A percentile compares a stretch with the other conserved stretches of the same genome.
Evolutionary conservation across 73 alveolate species (phyloP).

Genomic region (Paramecium sonneborni): DNA sequence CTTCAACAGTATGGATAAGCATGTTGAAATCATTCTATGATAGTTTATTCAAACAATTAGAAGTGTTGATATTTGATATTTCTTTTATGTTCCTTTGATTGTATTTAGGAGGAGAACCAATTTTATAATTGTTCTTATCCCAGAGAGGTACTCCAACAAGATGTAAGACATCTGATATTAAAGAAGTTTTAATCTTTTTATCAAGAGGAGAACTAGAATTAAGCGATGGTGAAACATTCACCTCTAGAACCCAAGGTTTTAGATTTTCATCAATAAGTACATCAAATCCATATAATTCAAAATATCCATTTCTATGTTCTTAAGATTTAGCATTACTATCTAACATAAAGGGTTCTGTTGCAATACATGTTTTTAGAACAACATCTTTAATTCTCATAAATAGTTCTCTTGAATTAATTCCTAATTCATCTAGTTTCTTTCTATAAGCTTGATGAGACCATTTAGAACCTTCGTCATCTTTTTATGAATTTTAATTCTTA

Average conservation of each 20-base stretch:
- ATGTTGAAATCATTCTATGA: slow-evolving; percentile 32
- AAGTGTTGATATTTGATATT: not conserved
- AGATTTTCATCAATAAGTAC: slow-evolving; percentile 84
- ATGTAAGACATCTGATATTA: slow-evolving; percentile 83
- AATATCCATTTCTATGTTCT: slow-evolving; percentile 76
- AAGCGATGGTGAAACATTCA: slow-evolving; percentile 92
- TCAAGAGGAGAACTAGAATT: slow-evolving; percentile 90
- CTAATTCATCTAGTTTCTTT: slow-evolving; percentile 69
- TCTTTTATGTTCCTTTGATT: slow-evolving; percentile 52
- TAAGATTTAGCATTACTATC: slow-evolving; percentile 58
- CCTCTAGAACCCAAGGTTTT: slow-evolving; percentile 95
- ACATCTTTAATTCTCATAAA: slow-evolving; percentile 81
- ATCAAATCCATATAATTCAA: slow-evolving; percentile 96
- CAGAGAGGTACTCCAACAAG: slow-evolving; percentile 85
- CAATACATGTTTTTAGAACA: slow-evolving; percentile 75
- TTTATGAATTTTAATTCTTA: slow-evolving; percentile 77
- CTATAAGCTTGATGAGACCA: slow-evolving; percentile 82
- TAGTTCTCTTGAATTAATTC: slow-evolving; percentile 69
- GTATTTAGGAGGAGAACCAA: not conserved
- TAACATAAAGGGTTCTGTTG: slow-evolving; percentile 81
- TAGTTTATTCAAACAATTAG: slow-evolving; percentile 46
- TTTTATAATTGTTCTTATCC: slow-evolving; percentile 72
- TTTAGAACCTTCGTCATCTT: slow-evolving; percentile 87
- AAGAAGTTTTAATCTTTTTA: slow-evolving; percentile 85
- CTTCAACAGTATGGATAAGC: slow-evolving; percentile 54